Base-by-base conservation (phyloP, 2,329 filamentous ascomycete genomes). In the Seiridium unicorne region DNA sequence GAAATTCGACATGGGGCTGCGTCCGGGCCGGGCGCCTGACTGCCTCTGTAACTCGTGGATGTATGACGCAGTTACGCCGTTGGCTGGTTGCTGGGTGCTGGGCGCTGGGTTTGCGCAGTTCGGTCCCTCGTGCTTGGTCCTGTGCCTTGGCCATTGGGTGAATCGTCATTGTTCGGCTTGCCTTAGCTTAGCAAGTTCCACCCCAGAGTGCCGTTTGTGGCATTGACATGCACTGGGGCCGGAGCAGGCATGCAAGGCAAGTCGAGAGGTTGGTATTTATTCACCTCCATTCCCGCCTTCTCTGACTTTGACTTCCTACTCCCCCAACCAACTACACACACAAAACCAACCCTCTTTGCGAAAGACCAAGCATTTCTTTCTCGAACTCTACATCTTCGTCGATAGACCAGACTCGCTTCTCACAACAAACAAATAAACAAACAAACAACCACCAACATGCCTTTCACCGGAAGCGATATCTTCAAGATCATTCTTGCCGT, bases 401-500 rank as follows among this genome's bases (percentile, higher is more conserved):
- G 18, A 26, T 26, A 26, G 18, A 26, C 18, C 26, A 49, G 47
- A 32, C 47, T 8, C 35, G 9, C 44, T 26, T 40, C 36, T 32
- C n/a, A 49, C 35, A 9, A 58, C 34, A 40, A 49, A 11, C n/a
- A 3, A 26, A 26, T 35, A 36, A 38, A 44, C 51, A 9, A 26
- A 26, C 18, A 26, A 26, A 26, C 62, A 46, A 62, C 51, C 57
- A 48, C 8, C 54, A 60, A 47, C 40, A 44, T 46, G 47, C 32
- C 47, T 58, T 40, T 59, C 51, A 55, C 57, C 44, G 42, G 36
- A 55, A 75, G 73, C 68, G 84, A 87, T 66, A 85, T 87, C 68
- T 84, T 81, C 83, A 87, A 87, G 78, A 85, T 87, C 81, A 84
- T 93, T 77, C 81, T 93, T 76, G 90, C 90, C 80, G 82, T 93